Evolutionary conservation across 2,329 filamentous ascomycete species (phyloP).

Genomic region (Cryphonectria naterciae): DNA sequence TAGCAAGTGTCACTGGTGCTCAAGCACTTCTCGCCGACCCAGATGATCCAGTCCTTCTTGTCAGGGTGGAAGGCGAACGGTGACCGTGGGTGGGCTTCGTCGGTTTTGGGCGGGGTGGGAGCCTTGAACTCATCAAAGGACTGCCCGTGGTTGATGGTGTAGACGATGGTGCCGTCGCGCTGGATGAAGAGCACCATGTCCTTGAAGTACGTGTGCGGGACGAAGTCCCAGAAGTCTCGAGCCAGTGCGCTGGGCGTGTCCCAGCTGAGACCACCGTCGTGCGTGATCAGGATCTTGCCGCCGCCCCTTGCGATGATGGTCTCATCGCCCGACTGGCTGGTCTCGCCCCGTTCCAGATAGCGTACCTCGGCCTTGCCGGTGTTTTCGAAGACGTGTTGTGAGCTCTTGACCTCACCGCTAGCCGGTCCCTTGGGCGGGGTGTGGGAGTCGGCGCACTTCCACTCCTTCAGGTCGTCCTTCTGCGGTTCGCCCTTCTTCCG

Average conservation of each 20-base stretch:
- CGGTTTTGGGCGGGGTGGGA: slow-evolving; percentile 54
- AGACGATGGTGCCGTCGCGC: slow-evolving; percentile 66
- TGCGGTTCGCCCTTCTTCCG: slow-evolving; percentile 60
- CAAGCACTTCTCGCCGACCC: slow-evolving; percentile 78
- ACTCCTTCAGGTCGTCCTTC: slow-evolving; percentile 74
- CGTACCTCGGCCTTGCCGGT: slow-evolving; percentile 56
- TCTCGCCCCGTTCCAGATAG: slow-evolving; percentile 79
- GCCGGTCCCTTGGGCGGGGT: slow-evolving; percentile 55
- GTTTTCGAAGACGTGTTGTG: slow-evolving; percentile 65
- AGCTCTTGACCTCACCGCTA: slow-evolving; percentile 68
- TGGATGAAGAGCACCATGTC: slow-evolving; percentile 90
- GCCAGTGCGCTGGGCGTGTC: slow-evolving; percentile 63
- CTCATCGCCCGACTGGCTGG: slow-evolving; percentile 69
- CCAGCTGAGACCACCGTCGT: slow-evolving; percentile 91
- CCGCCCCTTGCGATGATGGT: slow-evolving; percentile 62
- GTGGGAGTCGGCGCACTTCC: slow-evolving; percentile 71
- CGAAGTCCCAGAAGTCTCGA: slow-evolving; percentile 71
- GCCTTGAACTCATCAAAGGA: slow-evolving; percentile 75
- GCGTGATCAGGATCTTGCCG: slow-evolving; percentile 71
- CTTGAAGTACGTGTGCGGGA: slow-evolving; percentile 79
- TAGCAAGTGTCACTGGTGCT: slow-evolving; percentile 61
- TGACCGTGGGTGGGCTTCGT: slow-evolving; percentile 36
- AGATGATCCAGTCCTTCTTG: slow-evolving; percentile 88
- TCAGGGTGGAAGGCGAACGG: slow-evolving; percentile 81
- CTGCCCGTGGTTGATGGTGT: slow-evolving; percentile 78